Base-by-base conservation (phyloP, 2,329 filamentous ascomycete species). In the Colletotrichum siamense region DNA sequence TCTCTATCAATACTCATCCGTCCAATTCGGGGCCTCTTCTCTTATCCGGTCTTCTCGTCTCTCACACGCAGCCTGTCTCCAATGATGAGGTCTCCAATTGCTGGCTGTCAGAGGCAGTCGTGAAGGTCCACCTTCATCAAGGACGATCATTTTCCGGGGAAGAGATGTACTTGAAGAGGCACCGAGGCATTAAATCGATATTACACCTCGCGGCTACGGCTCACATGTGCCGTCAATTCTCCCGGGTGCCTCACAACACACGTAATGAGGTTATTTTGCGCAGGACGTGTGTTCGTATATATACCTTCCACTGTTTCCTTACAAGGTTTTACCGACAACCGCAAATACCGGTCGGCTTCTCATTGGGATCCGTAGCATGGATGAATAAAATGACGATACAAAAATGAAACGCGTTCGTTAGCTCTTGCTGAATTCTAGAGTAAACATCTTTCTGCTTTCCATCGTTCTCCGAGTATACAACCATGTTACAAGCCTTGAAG, bases 181-280 rank as follows among this genome's bases (percentile, higher is more conserved):
- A 4, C 18, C 6, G 9, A 49, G 39, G 0, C 18, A 49, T n/a
- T 0, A 0, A 22, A 4, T 0, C 1, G 2, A 2, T 1, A 49
- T 49, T 2, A 13, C 1, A 12, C 3, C 10, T 49, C 10, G 10
- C 44, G 6, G 39, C 18, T 10, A 0, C 3, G 9, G 39, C 39
- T 44, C 3, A 0, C 6, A 4, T 49, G 44, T 13, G 39, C 39
- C 39, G 18, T n/a, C 39, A n/a, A 3, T 44, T n/a, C 39, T 44
- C 39, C 18, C 1, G 1, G 18, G 5, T n/a, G 39, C 9, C 18
- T 49, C 39, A 0, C 16, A n/a, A 10, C 39, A 49, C 18, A 10
- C 18, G 18, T 12, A 0, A 49, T 0, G 0, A 49, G 9, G 39
- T 0, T 22, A 3, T 22, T 5, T 49, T 12, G 18, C 44, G 9